These are phyloP conservation scores for Adansonia grandidieri DNA, from an alignment of 441 rosid genomes.

Conservation along the genomic window DNA sequence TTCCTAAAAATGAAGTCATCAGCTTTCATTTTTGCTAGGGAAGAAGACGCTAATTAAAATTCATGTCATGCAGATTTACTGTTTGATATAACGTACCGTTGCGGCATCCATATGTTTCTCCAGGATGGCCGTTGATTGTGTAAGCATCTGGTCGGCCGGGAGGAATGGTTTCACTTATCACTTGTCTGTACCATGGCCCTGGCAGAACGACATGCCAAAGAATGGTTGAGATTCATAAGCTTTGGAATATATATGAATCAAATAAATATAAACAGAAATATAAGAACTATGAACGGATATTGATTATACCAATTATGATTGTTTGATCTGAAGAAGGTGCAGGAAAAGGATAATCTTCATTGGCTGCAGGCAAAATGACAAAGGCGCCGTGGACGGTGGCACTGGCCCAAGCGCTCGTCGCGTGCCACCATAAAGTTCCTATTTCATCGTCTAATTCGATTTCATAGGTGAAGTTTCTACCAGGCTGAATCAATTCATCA, in stretches of 20 bases:
- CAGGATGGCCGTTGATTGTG: constrained; percentile 54
- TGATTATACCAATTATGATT: constrained; percentile 8
- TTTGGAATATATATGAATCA: constrained; percentile 26
- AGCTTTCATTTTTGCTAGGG: no score
- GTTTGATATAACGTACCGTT: constrained; percentile 9
- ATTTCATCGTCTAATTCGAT: constrained; percentile 52
- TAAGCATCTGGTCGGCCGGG: constrained; percentile 40
- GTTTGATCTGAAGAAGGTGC: neutral
- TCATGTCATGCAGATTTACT: neutral
- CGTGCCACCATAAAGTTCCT: constrained; percentile 77
- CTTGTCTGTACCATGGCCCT: constrained; percentile 38
- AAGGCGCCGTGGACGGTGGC: constrained; percentile 59
- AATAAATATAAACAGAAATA: neutral
- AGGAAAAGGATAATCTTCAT: constrained; percentile 1
- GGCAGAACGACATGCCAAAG: constrained; percentile 22
- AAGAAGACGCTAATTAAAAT: neutral
- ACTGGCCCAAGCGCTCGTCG: constrained; percentile 61
- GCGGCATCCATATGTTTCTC: constrained; percentile 44
- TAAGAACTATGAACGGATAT: neutral
- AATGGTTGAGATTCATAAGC: neutral
- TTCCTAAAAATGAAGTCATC: no score
- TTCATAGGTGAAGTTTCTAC: constrained; percentile 46
- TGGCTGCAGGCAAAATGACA: neutral
- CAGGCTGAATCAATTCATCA: constrained; percentile 42
- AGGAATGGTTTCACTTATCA: constrained; percentile 23